Base-by-base conservation (phyloP, 805 yeast genomes). In the Yamadazyma paraphyllophila region DNA sequence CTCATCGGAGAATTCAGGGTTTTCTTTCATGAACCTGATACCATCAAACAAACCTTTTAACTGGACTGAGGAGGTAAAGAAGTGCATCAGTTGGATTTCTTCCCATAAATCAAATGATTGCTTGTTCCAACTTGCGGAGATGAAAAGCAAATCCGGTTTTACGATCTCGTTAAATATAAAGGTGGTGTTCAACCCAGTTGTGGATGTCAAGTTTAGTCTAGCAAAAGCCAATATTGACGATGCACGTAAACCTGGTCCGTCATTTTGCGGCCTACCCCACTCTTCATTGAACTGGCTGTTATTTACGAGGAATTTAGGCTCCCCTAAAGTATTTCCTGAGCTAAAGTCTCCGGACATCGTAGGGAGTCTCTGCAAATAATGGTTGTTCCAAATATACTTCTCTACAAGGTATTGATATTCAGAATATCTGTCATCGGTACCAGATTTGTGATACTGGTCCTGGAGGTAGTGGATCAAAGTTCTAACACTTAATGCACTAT, bases 261-360 rank as follows among this genome's bases (percentile, higher is more conserved):
- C 98, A 48, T 89, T 77, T 65, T 92, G 98, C 1, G 98, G 98
- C 54, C 98, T 74, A 2, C 98, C 98, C 98, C 98, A 92, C 30
- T 69, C 61, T 2, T 69, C 82, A 5, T 63, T 62, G 56, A 85
- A 92, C 1, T 86, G 71, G 0, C 79, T 56, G 17, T 85, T 83
- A 59, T 88, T 78, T 3, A 82, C 80, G 60, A 74, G 62, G 59
- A 85, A 92, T 62, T 92, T 92, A 7, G 98, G 97, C 61, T 92
- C 98, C 2, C 97, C 98, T 29, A 91, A 70, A 52, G 79, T 80
- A 1, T 62, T 59, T 0, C 97, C 97, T 7, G 34, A 25, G n/a
- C 3, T 31, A 36, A 45, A 40, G 16, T 45, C 45, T 8, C 48
- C 48, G 9, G 90, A 81, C 24, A 78, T 80, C 59, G 89, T 92